phyloP scores from a whole-genome alignment of 1,284 basidiomycete genomes.

The Ustilago nuda region DNA sequence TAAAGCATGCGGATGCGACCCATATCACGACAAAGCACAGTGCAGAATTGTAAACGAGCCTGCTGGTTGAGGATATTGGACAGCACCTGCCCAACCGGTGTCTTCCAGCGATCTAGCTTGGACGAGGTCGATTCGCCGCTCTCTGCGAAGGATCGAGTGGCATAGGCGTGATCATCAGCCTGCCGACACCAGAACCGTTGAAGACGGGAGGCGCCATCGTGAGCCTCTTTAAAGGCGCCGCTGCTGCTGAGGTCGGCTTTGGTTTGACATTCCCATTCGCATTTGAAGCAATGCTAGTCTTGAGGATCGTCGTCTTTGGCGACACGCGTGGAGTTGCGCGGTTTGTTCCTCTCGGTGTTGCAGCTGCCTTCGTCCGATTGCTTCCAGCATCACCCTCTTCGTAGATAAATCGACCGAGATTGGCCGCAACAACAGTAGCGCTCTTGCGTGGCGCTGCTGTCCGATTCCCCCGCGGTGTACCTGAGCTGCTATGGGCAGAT shows the following conservation, averaged over 20 bases:
- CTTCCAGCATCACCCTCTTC: constrained; percentile 10
- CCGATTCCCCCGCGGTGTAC: constrained; percentile 3
- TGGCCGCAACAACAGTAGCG: constrained; percentile 19
- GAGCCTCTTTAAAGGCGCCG: constrained; percentile 14
- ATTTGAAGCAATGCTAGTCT: neutral
- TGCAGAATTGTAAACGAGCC: too few relatives aligned
- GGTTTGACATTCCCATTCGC: neutral
- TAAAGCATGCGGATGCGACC: neutral
- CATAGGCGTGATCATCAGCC: constrained; percentile 20
- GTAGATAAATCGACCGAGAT: constrained; percentile 27
- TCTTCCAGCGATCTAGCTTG: constrained; percentile 2
- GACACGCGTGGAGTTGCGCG: neutral
- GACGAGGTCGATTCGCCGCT: constrained; percentile 19
- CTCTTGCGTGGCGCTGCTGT: constrained; percentile 21
- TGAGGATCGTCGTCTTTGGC: neutral
- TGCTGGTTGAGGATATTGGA: too few relatives aligned
- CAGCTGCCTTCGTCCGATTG: neutral
- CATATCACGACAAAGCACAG: neutral
- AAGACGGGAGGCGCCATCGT: constrained; percentile 17
- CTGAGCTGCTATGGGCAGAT: neutral
- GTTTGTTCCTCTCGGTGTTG: neutral
- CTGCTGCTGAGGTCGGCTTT: neutral
- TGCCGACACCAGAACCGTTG: neutral
- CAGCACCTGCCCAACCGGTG: too few relatives aligned
- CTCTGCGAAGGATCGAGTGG: constrained; percentile 15